These are phyloP conservation scores for Epicoccum sorghinum DNA, from an alignment of 2,329 filamentous ascomycete genomes.

Conservation along the genomic window DNA sequence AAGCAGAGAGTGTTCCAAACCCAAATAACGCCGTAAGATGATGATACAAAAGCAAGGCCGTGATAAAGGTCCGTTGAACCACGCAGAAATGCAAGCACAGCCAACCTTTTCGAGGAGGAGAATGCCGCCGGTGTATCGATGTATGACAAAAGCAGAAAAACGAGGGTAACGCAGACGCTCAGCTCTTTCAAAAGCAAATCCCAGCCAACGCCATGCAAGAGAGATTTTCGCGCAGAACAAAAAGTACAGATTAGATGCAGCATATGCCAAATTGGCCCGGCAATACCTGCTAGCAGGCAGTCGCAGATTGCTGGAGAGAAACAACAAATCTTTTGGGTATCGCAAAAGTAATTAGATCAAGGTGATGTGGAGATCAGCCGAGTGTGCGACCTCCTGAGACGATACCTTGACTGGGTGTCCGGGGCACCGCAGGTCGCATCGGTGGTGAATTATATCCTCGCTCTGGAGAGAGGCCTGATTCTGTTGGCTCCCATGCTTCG, in stretches of 20 bases:
- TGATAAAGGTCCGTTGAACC: conserved; percentile 15
- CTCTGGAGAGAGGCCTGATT: conserved; percentile 41
- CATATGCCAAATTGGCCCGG: conserved; percentile 7
- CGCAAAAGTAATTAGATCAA: conserved; percentile 39
- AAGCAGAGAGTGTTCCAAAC: conserved; percentile 16
- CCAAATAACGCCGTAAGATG: conserved; percentile 16
- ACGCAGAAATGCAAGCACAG: conserved; percentile 30
- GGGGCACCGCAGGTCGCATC: conserved; percentile 38
- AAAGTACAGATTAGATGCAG: conserved; percentile 10
- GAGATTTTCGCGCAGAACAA: conserved; percentile 19
- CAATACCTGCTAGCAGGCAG: conserved; percentile 6
- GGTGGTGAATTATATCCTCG: conserved; percentile 40
- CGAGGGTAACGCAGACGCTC: conserved; percentile 38
- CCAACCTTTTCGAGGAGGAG: conserved; percentile 33
- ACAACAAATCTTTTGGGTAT: conserved; percentile 45
- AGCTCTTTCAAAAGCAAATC: conserved; percentile 20
- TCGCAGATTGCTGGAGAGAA: conserved; percentile 11
- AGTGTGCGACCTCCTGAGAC: conserved; percentile 48
- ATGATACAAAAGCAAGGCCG: conserved; percentile 14
- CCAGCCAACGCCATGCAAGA: conserved; percentile 44
- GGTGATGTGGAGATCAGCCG: conserved; percentile 32
- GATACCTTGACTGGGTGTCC: conserved; percentile 48
- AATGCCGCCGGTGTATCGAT: conserved; percentile 32
- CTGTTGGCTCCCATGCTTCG: conserved; percentile 62
- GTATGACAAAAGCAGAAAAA: conserved; percentile 20